Evolutionary conservation across 495 filamentous ascomycete species (phyloP).

Genomic region (Lasiosphaeria hispida): DNA sequence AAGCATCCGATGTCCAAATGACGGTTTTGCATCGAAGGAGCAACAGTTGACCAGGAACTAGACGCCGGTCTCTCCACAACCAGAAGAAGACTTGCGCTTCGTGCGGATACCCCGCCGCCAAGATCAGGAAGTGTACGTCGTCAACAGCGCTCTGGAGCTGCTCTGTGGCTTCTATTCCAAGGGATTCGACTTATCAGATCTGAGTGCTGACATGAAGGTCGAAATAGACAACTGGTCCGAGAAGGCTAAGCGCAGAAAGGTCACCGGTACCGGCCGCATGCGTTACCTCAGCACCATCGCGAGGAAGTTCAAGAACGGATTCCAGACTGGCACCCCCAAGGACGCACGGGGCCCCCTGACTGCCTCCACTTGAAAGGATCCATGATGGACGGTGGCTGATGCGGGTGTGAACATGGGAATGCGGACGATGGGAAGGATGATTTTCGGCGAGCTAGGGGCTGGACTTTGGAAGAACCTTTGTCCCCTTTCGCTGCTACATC

Average conservation of each 20-base stretch:
- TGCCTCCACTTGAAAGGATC: slow-evolving; percentile 21
- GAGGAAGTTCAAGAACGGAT: slow-evolving; percentile 92
- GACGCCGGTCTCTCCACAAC: slow-evolving; percentile 95
- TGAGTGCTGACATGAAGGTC: slow-evolving; percentile 20
- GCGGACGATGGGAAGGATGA: slow-evolving; percentile 26
- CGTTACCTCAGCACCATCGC: slow-evolving; percentile 85
- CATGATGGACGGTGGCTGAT: slow-evolving; percentile 27
- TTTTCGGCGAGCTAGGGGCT: slow-evolving; percentile 33
- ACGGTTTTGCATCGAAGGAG: slow-evolving; percentile 2
- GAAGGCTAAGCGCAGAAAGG: slow-evolving; percentile 99
- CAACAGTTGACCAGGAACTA: slow-evolving; percentile 46
- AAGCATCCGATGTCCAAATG: slow-evolving; percentile 3
- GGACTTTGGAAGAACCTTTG: slow-evolving; percentile 27
- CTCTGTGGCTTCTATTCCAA: neutral
- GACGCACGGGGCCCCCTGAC: slow-evolving; percentile 64
- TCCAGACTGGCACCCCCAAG: slow-evolving; percentile 87
- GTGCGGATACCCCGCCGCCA: slow-evolving; percentile 96
- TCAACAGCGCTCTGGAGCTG: slow-evolving; percentile 6
- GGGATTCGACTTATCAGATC: neutral
- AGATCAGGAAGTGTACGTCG: slow-evolving; percentile 95
- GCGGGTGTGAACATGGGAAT: slow-evolving; percentile 15
- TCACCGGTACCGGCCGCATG: slow-evolving; percentile 91
- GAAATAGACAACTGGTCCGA: slow-evolving; percentile 92
- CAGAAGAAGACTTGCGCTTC: slow-evolving; percentile 98
- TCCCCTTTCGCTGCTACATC: slow-evolving; percentile 30